These are phyloP conservation scores for Ophiostoma triangulosporum DNA, from an alignment of 2,329 filamentous ascomycete genomes.

Conservation along the genomic window DNA sequence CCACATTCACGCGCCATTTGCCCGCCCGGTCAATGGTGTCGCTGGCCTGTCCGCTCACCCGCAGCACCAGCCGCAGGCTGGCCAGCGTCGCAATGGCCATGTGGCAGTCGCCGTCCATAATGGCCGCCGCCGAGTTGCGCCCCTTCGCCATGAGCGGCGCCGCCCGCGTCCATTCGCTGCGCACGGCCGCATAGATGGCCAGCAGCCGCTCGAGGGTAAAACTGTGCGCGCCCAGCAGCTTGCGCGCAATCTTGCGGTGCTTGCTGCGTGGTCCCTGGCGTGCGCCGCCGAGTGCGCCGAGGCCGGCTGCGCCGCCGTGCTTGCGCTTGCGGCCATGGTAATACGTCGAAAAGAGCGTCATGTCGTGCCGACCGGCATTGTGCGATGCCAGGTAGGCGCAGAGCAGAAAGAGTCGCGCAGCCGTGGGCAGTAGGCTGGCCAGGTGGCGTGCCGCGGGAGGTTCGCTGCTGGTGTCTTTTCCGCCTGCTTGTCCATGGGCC, in stretches of 20 bases:
- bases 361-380: conserved; percentile 62
- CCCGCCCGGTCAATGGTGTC: conserved; percentile 56
- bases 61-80: conserved; percentile 54
- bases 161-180: conserved; percentile 37
- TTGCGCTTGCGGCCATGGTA: conserved; percentile 36
- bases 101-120: conserved; percentile 41
- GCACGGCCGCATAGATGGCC: conserved; percentile 59
- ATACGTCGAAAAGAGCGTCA: conserved; percentile 61
- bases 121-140: conserved; percentile 15
- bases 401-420: conserved; percentile 59
- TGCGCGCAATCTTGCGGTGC: conserved; percentile 61
- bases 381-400: conserved; percentile 72
- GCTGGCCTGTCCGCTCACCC: conserved; percentile 41
- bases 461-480: conserved; percentile 23
- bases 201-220: conserved; percentile 69
- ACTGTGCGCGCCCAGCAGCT: conserved; percentile 61
- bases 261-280: conserved; percentile 25
- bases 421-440: conserved; percentile 50
- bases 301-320: conserved; percentile 30
- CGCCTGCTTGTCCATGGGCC: not conserved
- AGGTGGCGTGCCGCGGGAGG: conserved; percentile 20
- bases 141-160: conserved; percentile 15
- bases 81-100: conserved; percentile 60
- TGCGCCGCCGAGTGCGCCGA: conserved; percentile 18
- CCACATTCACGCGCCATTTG: conserved; percentile 66